Evolutionary conservation across 805 yeast species (phyloP), one percentile per base, ranked within the genome.

Genomic region (Ogataea neopini): DNA sequence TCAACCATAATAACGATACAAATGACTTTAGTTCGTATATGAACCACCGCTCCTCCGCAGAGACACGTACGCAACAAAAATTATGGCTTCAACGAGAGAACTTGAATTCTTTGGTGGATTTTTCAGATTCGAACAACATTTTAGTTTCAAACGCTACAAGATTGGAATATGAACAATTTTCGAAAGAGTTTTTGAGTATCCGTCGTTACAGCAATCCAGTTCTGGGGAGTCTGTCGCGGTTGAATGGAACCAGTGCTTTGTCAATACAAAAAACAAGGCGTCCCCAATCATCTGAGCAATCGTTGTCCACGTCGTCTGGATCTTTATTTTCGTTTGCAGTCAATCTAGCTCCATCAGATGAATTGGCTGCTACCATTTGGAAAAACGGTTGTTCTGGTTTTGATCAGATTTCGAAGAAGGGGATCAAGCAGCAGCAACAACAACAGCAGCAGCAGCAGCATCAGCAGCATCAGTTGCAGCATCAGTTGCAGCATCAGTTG

Each of bases 81-180:
- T 73, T 89, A 43, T 88, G 96, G 96, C 69, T 88, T 28, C 96
- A 86, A 63, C 72, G 92, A 53, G 92, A 86, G 54, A 63, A 61
- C 44, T 48, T 63, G 25, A 84, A 80, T 57, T 81, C 88, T 2
- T 69, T 85, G 35, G 69, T 84, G 68, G 91, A 84, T 61, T 65
- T 83, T 44, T 70, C 58, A 44, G 66, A 57, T 52, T 61, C 55
- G 23, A 59, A 56, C 22, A 56, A 50, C 22, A 45, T 51, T 8
- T 42, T 64, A 17, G 54, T 58, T 14, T 56, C 72, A 29, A 68
- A 69, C 59, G 76, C 76, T 36, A 75, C 81, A 6, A 75, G 88
- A 54, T 76, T 88, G n/a, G 94, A 86, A 60, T 86, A 81, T 59
- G 96, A 88, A 62, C 74, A 88, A 51, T 75, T 86, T 26, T 80